Conservation (phyloP, 108 stramenopile species). For the Hondaea fermentalgiana region DNA sequence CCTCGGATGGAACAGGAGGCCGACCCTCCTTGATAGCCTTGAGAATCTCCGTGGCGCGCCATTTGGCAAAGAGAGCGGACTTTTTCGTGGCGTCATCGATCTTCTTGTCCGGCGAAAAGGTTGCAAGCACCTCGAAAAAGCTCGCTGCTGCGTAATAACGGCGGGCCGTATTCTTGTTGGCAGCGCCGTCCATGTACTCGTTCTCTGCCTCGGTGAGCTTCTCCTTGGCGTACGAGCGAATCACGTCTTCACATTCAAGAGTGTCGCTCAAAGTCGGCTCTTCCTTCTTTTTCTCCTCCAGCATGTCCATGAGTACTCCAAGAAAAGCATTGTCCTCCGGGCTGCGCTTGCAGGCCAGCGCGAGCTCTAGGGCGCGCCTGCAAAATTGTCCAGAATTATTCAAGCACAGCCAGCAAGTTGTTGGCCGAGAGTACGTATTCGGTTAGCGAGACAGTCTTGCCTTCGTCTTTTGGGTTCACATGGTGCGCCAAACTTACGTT, state of each 20-base stretch:
- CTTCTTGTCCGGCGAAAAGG: slow-evolving; percentile 52
- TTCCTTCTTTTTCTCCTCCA: slow-evolving; percentile 15
- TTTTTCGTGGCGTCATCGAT: slow-evolving; percentile 22
- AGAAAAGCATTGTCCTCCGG: background rate
- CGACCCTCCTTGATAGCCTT: slow-evolving; percentile 82
- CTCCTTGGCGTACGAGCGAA: slow-evolving; percentile 13
- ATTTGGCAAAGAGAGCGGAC: slow-evolving; percentile 64
- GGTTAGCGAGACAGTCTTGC: too few species aligned
- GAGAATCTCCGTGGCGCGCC: slow-evolving; percentile 84
- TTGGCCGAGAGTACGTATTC: too few species aligned
- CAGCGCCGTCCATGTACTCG: slow-evolving; percentile 63
- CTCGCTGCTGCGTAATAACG: slow-evolving; percentile 80
- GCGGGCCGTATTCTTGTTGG: slow-evolving; percentile 67
- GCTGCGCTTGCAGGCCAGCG: background rate
- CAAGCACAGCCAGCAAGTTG: too few species aligned
- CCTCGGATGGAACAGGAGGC: background rate
- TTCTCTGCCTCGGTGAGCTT: slow-evolving; percentile 75
- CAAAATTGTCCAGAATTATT: background rate
- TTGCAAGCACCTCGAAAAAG: slow-evolving; percentile 76
- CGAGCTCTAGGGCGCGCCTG: background rate
- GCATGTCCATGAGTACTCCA: background rate
- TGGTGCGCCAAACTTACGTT: background rate
- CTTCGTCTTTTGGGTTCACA: too few species aligned
- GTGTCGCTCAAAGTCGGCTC: background rate
- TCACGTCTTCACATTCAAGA: background rate